Conservation (phyloP, 208 protist species). For the Trypanosoma avium region DNA sequence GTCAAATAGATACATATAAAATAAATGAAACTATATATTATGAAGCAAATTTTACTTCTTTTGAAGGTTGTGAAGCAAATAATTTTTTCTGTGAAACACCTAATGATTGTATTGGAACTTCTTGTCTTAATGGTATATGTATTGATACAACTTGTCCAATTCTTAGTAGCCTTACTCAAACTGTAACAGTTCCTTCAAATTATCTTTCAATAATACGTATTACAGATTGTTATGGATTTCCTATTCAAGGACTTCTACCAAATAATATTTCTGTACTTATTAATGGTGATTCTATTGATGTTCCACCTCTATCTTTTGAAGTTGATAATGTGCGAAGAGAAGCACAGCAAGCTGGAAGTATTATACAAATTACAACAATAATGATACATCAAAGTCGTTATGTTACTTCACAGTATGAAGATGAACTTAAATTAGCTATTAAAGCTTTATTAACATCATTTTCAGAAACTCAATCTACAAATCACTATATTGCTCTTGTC, state of each 20-base stretch:
- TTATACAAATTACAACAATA: slow-evolving; percentile 8
- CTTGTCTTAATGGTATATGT: slow-evolving; percentile 3
- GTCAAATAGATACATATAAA: neutral
- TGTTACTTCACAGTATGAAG: slow-evolving; percentile 3
- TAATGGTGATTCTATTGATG: slow-evolving; percentile 13
- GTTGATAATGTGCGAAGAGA: slow-evolving; percentile 9
- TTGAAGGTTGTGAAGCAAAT: slow-evolving; percentile 1
- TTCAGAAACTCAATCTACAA: neutral
- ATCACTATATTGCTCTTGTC: slow-evolving; percentile 12
- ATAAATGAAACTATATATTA: neutral
- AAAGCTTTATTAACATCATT: neutral
- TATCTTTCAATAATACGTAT: slow-evolving; percentile 9
- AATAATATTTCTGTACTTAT: slow-evolving; percentile 6
- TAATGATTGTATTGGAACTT: slow-evolving; percentile 8
- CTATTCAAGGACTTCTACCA: neutral
- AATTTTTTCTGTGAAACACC: slow-evolving; percentile 8
- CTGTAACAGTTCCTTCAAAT: slow-evolving; percentile 4
- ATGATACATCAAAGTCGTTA: slow-evolving; percentile 10
- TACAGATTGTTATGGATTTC: slow-evolving; percentile 15
- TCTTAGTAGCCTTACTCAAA: neutral
- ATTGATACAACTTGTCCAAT: slow-evolving; percentile 9
- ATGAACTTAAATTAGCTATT: neutral
- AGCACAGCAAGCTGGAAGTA: neutral
- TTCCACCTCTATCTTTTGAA: slow-evolving; percentile 4
- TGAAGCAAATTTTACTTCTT: slow-evolving; percentile 7